Evolutionary conservation across 352 stramenopile species (phyloP), one percentile per base, ranked within the genome.

Genomic region (Phytophthora podocarpi): DNA sequence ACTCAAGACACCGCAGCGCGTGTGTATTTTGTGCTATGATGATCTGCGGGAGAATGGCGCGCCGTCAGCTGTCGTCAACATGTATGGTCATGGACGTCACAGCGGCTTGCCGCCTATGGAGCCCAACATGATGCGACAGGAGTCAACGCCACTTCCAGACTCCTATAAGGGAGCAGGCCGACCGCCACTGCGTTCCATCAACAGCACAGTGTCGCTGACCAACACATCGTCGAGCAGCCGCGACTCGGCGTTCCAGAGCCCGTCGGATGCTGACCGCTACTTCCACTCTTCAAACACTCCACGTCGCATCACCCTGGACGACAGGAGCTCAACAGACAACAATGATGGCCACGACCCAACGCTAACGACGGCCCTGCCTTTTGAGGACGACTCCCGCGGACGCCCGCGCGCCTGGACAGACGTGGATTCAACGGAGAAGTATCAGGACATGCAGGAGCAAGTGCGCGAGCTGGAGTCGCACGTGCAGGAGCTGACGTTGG

Each of bases 1-100:
- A 0, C 71, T 91, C 3, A 67, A 79, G 50, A 74, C 76, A 2
- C 84, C 84, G 26, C 82, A 91, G 52, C 82, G 84, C 23, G 84
- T 93, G 39, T 93, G 84, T 48, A 91, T 93, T 46, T 53, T 93
- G 41, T 93, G 84, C 63, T 90, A 87, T 53, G 84, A 93, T 32
- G 82, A 93, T 30, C 61, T 93, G 32, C 80, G 79, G 20, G 82
- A 89, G 59, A 80, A 88, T 54, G 84, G 78, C n/a, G 79, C 82
- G 45, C 80, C 80, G 0, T 83, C 79, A n/a, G 84, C 84, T 5
- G 84, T 93, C 18, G 82, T 90, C 15, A 93, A 93, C 59, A 81
- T 93, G 60, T 91, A 70, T 31, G 58, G 68, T 11, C 63, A 76
- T 21, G 68, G 68, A 41, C 63, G 68, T 62, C 34, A 59, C 63